Evolutionary conservation across 176 grass and related monocot genomes (phyloP), one percentile per base, ranked within the genome.

Genomic region (Juncus inflexus): DNA sequence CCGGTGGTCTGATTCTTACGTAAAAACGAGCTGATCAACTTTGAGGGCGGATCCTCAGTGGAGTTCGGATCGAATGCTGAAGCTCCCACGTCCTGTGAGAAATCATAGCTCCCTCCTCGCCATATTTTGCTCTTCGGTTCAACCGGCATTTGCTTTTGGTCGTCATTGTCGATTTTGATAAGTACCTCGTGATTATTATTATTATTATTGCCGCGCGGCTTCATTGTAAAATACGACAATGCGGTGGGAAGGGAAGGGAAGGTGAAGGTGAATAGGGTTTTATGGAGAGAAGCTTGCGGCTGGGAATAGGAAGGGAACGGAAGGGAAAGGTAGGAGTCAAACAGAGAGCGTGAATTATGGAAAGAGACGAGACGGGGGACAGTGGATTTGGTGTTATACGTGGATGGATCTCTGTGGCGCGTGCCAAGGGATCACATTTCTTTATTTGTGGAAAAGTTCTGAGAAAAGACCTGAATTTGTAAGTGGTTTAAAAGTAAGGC

Each of bases 1-100:
- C 94, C 88, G 40, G 75, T 54, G 0, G 80, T 83, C n/a, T 73
- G 77, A 63, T 91, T 86, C 75, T 78, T 86, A 16, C 72, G 79
- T 12, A 99, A 64, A 74, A 99, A 99, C 49, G 13, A 86, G 13
- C 83, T 81, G 28, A 99, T 99, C 38, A 92, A 80, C 12, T 82
- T 80, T 38, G 61, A 79, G 0, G 94, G 88, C 3, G 94, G 94
- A 50, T 92, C 94, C 0, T 99, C 83, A 28, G 49, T 66, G 60
- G 39, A 77, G 74, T 52, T 89, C 77, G 64, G 78, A 9, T 86
- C 88, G 70, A 99, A 99, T n/a, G 47, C 56, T 3, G 57, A 49
- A 9, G 3, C 49, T 42, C 35, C 55, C 4, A 37, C 74, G 15
- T 70, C 65, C 36, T 60, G 82, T 55, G 77, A 79, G 64, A 81